Evolutionary conservation across 2,329 filamentous ascomycete species (phyloP), one percentile per base, ranked within the genome.

Genomic region (Orbilia quercus): DNA sequence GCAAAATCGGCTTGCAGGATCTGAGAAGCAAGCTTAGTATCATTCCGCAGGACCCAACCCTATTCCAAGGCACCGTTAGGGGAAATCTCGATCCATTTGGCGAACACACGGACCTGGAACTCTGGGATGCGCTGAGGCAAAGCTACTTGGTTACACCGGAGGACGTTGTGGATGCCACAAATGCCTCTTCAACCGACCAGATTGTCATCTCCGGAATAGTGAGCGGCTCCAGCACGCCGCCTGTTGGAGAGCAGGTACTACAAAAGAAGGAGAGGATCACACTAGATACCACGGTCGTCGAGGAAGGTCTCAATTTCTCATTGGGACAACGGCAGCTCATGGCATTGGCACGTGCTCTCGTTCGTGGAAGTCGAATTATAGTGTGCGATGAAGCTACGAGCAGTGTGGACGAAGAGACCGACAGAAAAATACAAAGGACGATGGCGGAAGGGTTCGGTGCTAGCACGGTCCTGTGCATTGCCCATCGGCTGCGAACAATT

Each of bases 371-470:
- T 0, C 91, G 90, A 77, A 97, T 98, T 81, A 97, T 98, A 77
- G 89, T 99, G 54, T 97, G 94, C 81, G 95, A 99, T 82, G 95
- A 99, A 81, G 95, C 95, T 0, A 99, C 95, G 0, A 92, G 89
- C 1, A 91, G 88, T 0, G 93, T 98, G 6, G 94, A 98, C 80
- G 95, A 97, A 84, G 94, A 97, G 79, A 98, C 94, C 1, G 95
- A 99, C 79, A 90, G 92, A 81, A 96, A 95, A 85, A 96, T 98
- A 79, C 94, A 98, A 81, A 84, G 84, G 63, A 96, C 93, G 2
- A 97, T 98, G 81, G 89, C 91, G 0, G 85, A 86, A 0, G 93
- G 89, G 0, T 98, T 98, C 84, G 85, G 86, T 60, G 93, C 92
- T 70, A 91, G 90, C 83, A 97, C 94, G 1, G 82, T 98, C 50